Evolutionary conservation across 2,329 filamentous ascomycete species (phyloP), one percentile per base, ranked within the genome.

Genomic region (Cordyceps sp.): DNA sequence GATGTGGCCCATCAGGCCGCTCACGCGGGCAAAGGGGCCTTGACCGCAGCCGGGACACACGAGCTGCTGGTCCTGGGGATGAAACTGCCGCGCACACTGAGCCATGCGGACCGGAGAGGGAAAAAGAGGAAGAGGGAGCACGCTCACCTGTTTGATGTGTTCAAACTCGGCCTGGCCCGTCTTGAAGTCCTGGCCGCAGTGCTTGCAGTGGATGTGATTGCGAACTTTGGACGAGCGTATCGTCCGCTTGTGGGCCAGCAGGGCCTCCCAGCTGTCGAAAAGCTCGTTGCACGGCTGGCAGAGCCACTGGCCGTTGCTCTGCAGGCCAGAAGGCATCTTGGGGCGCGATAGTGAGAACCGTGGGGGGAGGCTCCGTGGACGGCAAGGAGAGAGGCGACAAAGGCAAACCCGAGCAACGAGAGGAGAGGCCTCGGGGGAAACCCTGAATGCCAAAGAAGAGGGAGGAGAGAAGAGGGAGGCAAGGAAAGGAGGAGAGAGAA

Each of bases 1-100:
- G 4, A 70, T 50, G 31, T 71, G 66, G 1, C 36, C 24, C 32
- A 69, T 53, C 23, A 66, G 53, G 0, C 31, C 38, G 1, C 53
- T 48, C 1, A 59, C 46, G 1, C 52, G 48, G 1, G 21, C 29
- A 34, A 65, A 68, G 1, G 45, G 45, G 2, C 41, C 48, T 1
- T 42, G 36, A 1, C 42, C 31, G 36, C 66, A 71, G 18, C 58
- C 65, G 1, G 63, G 62, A 30, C 66, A 71, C 3, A 38, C 29
- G 2, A 71, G 50, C 2, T 54, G 36, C 33, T 65, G 59, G 14
- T 47, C 40, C 10, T 51, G 39, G 6, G 51, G 49, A 35, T 29
- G 26, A 15, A 22, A 31, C 14, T 29, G 25, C 8, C n/a, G n/a
- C n/a, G n/a, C n/a, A n/a, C n/a, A n/a, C n/a, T n/a, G n/a, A n/a